These are phyloP conservation scores for Russula sp. DNA, from an alignment of 768 basidiomycete species.

Conservation along the genomic window DNA sequence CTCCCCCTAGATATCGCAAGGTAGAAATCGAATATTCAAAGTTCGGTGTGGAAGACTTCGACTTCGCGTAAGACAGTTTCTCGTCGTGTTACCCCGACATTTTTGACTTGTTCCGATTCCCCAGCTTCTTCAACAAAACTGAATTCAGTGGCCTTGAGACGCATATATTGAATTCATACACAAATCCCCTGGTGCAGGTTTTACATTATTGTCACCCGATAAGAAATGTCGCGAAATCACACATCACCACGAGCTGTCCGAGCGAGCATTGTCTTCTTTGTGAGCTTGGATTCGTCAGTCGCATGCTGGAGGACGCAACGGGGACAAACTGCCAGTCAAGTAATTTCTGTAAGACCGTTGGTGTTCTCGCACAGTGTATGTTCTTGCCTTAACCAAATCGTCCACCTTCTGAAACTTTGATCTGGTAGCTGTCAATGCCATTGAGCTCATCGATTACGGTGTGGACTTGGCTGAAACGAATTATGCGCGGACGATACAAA, in stretches of 20 bases:
- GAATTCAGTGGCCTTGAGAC: constrained; percentile 90
- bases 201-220: constrained; percentile 82
- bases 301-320: constrained; percentile 93
- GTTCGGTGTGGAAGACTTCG: constrained; percentile 98
- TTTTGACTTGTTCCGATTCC: not conserved
- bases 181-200: constrained; percentile 86
- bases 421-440: constrained; percentile 60
- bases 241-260: constrained; percentile 84
- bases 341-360: constrained; percentile 95
- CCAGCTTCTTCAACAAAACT: constrained; percentile 84
- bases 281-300: constrained; percentile 89
- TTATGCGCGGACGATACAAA: constrained; percentile 88
- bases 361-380: constrained; percentile 81
- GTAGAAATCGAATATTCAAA: constrained; percentile 99
- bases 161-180: constrained; percentile 96
- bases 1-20: constrained; percentile 80
- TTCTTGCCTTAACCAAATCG: not conserved
- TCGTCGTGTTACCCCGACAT: not conserved
- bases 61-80: constrained; percentile 70
- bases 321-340: constrained; percentile 95
- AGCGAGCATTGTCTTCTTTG: constrained; percentile 93
- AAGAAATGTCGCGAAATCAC: constrained; percentile 80
- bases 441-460: constrained; percentile 88
- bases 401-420: constrained; percentile 30
- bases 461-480: constrained; percentile 69